phyloP scores from a whole-genome alignment of 2,329 filamentous ascomycete species.

The Pseudocercospora fijiensis region DNA sequence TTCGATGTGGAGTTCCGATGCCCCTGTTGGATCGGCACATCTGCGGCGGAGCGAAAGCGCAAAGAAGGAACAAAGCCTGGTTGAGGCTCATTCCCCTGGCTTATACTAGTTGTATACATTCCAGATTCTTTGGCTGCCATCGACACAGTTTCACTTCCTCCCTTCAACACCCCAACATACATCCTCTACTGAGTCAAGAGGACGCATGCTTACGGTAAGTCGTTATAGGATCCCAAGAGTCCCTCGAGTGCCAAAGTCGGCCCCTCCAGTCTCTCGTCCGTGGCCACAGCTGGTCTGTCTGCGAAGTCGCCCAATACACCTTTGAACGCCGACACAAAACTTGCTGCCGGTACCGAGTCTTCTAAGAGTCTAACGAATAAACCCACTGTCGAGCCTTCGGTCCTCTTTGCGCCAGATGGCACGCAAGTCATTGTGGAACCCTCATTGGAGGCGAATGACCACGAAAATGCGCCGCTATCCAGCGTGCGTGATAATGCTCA shows the following conservation, averaged over 20 bases:
- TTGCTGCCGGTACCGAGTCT: not conserved
- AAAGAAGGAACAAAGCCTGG: not conserved
- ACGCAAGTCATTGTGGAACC: not conserved
- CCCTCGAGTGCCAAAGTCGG: not conserved
- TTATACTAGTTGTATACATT: slow-evolving; percentile 8
- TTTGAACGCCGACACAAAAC: not conserved
- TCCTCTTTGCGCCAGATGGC: not conserved
- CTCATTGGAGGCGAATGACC: not conserved
- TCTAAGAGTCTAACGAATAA: not conserved
- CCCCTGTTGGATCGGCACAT: not conserved
- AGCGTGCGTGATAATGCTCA: not conserved
- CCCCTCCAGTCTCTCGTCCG: not conserved
- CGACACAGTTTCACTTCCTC: slow-evolving; percentile 6
- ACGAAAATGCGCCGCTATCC: not conserved
- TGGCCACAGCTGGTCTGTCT: not conserved
- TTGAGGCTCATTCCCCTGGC: not conserved
- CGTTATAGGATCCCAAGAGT: slow-evolving; percentile 2
- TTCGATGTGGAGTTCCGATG: not conserved
- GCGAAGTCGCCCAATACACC: not conserved
- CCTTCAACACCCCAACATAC: slow-evolving; percentile 1
- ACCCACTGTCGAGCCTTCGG: not conserved
- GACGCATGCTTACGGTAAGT: slow-evolving; percentile 35
- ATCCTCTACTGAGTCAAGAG: slow-evolving; percentile 2
- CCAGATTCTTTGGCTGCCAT: slow-evolving; percentile 5
- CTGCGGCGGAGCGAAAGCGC: not conserved